Base-by-base conservation (phyloP, 345 rosid species). In the Cardamine occulta region DNA sequence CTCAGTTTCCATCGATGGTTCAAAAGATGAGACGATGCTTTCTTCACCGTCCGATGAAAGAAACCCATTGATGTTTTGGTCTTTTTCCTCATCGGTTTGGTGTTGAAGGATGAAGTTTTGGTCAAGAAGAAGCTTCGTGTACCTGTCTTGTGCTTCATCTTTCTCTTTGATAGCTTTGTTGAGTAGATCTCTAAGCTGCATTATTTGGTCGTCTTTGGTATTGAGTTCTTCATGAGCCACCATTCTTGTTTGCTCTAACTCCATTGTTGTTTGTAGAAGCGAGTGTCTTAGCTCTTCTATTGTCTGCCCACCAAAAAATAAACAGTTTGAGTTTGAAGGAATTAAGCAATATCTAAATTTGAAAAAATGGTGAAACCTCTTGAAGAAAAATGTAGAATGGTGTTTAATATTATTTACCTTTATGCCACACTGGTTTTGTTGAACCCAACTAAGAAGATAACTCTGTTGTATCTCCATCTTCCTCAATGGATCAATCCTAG, bases 11-110 rank as follows among this genome's bases (percentile, higher is more conserved):
- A 72, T 51, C 2, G 58, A n/a, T 1, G 69, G 67, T 72, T 88
- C 95, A 31, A 79, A 90, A 18, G 97, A 91, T 7, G 98, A 94
- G 63, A 95, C 99, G 14, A 88, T 90, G 88, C 96, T 92, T 77
- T 92, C 98, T 49, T 95, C 98, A 13, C 98, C 88, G 56, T 95
- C 99, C 0, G 99, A 90, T n/a, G 91, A 88, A 0, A 86, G 90
- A 75, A 92, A 82, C 19, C 90, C 90, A 77, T 87, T 66, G 51
- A 49, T 77, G 86, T 82, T 79, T 65, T 86, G 85, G 0, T 79
- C 78, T 44, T 74, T 66, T 6, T 79, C 93, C 24, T 91, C 97
- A 29, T 84, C 93, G 39, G 86, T 92, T 39, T 73, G 85, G 17
- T 86, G 91, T 18, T 85, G 89, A 45, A 83, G 70, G 42, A 86